These are phyloP conservation scores for Fusarium chlamydosporum DNA, from an alignment of 2,329 filamentous ascomycete genomes.

Conservation along the genomic window DNA sequence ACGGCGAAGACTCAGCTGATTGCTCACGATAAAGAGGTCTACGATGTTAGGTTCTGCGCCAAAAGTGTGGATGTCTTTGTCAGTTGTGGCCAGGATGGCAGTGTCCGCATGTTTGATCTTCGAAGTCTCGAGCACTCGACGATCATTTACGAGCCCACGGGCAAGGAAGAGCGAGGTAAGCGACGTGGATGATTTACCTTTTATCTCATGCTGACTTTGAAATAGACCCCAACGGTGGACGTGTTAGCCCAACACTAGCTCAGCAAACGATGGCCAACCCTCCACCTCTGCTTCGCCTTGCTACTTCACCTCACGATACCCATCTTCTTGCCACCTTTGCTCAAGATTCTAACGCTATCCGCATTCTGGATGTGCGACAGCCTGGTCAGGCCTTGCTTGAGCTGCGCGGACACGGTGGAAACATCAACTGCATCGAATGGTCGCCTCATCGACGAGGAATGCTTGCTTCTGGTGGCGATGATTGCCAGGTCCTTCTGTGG, in stretches of 20 bases:
- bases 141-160: slow-evolving; percentile 97
- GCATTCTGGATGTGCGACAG: slow-evolving; percentile 95
- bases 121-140: slow-evolving; percentile 97
- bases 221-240: slow-evolving; percentile 69
- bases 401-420: slow-evolving; percentile 86
- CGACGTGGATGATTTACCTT: slow-evolving; percentile 1
- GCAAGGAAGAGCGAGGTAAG: slow-evolving; percentile 82
- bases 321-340: slow-evolving; percentile 98
- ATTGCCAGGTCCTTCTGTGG: slow-evolving; percentile 93
- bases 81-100: slow-evolving; percentile 96
- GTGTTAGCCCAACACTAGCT: slow-evolving; percentile 80
- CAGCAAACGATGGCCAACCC: slow-evolving; percentile 83
- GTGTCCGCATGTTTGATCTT: slow-evolving; percentile 98
- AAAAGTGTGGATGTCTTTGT: slow-evolving; percentile 99
- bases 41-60: slow-evolving; percentile 97
- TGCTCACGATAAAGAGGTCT: slow-evolving; percentile 98
- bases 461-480: slow-evolving; percentile 91
- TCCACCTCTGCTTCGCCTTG: slow-evolving; percentile 82
- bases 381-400: slow-evolving; percentile 95
- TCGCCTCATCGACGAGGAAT: slow-evolving; percentile 88
- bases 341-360: slow-evolving; percentile 90
- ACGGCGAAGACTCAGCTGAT: slow-evolving; percentile 99
- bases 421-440: slow-evolving; percentile 97
- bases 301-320: slow-evolving; percentile 93
- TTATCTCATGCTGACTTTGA: slow-evolving; percentile 1